These are phyloP conservation scores for Lactarius evosmus DNA, from an alignment of 768 basidiomycete species.

Conservation along the genomic window DNA sequence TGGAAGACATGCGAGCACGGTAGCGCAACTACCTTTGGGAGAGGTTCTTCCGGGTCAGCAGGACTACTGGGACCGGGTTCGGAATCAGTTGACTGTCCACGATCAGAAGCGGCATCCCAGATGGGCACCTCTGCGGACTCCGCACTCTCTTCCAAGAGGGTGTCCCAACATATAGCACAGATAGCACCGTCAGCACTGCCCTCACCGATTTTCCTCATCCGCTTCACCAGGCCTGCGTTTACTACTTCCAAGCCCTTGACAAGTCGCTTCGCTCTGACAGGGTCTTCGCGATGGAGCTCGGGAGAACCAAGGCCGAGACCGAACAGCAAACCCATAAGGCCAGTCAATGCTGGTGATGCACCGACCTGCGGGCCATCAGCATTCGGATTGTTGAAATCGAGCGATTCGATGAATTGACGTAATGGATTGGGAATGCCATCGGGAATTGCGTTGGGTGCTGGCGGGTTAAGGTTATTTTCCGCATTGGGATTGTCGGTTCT, in stretches of 20 bases:
- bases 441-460: slow-evolving; percentile 7
- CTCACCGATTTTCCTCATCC: slow-evolving; percentile 53
- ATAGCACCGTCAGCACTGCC: slow-evolving; percentile 40
- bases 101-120: slow-evolving; percentile 10
- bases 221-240: slow-evolving; percentile 59
- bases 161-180: slow-evolving; percentile 80
- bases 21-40: slow-evolving; percentile 56
- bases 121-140: slow-evolving; percentile 1
- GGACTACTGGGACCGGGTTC: slow-evolving; percentile 23
- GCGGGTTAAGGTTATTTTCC: slow-evolving; percentile 4
- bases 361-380: slow-evolving; percentile 13
- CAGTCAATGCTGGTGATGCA: slow-evolving; percentile 19
- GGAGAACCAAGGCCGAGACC: slow-evolving; percentile 18
- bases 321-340: slow-evolving; percentile 21
- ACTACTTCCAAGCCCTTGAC: slow-evolving; percentile 64
- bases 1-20: slow-evolving; percentile 85
- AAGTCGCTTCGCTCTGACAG: slow-evolving; percentile 61
- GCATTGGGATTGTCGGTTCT: background rate
- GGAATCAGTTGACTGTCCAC: slow-evolving; percentile 15
- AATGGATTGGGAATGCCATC: slow-evolving; percentile 4
- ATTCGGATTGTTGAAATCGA: slow-evolving; percentile 10
- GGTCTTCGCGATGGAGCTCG: slow-evolving; percentile 53
- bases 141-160: slow-evolving; percentile 40
- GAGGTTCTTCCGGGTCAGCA: slow-evolving; percentile 21
- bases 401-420: slow-evolving; percentile 18